Base-by-base conservation (phyloP, 768 basidiomycete genomes). In the Termitomyces sp. region DNA sequence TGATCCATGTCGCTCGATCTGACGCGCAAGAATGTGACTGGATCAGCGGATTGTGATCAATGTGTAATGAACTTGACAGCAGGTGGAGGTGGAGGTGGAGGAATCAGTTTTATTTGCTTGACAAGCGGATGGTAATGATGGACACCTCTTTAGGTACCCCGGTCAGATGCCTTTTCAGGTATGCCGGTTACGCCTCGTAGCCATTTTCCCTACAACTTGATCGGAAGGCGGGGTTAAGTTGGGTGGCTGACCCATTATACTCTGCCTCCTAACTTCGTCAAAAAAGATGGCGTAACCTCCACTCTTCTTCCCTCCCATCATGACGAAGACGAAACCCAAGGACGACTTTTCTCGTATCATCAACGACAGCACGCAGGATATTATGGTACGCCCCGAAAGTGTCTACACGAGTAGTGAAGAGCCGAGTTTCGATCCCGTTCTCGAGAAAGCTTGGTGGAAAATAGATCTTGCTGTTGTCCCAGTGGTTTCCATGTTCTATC, bases 231-330 rank as follows among this genome's bases (percentile, higher is more conserved):
- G 43, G 22, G 32, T 11, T 30, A 28, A 32, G 12, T 5, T 47
- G 1, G 32, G 2, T 22, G 15, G 9, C 21, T 32, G 30, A 32
- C 30, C 30, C 10, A 10, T 9, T 10, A 32, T 32, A 32, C 1
- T 32, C 9, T 32, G 30, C 30, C 30, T 32, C 30, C 7, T 32
- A 32, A 32, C 30, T 10, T 32, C 9, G 30, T 32, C 30, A 10
- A 9, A 12, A 19, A 21, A 14, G 8, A 6, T 12, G 19, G 34
- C 48, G 48, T 17, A 24, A 37, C 15, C 15, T 38, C 11, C 8
- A 11, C 11, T 26, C 24, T 41, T 41, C 60, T 90, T 91, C 68
- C 71, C 81, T 11, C 88, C 88, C 3, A 87, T 90, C 67, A 81
- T 91, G 12, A 47, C 6, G 12, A 22, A 34, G 46, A 47, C 6